Evolutionary conservation across 495 filamentous ascomycete species (phyloP).

Genomic region (Arthonia radiata): DNA sequence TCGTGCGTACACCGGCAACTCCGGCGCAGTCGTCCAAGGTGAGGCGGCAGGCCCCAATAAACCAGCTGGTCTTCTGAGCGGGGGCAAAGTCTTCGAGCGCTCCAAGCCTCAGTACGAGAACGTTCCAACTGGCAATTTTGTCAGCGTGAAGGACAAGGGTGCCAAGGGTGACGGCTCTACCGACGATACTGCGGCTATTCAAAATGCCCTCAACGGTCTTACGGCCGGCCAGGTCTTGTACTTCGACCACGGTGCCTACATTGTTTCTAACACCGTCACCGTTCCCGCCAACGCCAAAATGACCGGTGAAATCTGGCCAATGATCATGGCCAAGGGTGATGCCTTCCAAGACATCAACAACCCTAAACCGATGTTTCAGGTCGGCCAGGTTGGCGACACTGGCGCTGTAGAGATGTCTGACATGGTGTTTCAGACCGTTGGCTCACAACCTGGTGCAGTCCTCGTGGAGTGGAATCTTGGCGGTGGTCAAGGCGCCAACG

Average conservation of each 20-base stretch:
- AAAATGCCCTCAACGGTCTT: conserved; percentile 40
- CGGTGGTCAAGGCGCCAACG: conserved; percentile 28
- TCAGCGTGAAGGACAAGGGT: conserved; percentile 51
- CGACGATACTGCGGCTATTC: conserved; percentile 47
- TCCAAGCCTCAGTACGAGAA: conserved; percentile 43
- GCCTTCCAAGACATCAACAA: conserved; percentile 46
- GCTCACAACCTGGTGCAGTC: conserved; percentile 59
- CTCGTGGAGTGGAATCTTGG: conserved; percentile 80
- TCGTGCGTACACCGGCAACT: conserved; percentile 31
- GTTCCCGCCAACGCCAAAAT: conserved; percentile 59
- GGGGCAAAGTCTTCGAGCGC: conserved; percentile 33
- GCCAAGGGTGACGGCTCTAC: conserved; percentile 54
- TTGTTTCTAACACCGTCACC: conserved; percentile 61
- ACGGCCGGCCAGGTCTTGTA: conserved; percentile 44
- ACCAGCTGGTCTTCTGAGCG: conserved; percentile 28
- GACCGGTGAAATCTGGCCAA: conserved; percentile 59
- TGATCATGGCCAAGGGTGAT: conserved; percentile 52
- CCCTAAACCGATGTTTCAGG: conserved; percentile 46
- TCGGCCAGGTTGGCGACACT: conserved; percentile 53
- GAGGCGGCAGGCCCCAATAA: conserved; percentile 24
- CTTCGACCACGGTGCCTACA: conserved; percentile 79
- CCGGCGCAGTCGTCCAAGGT: conserved; percentile 23
- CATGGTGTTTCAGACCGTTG: conserved; percentile 56
- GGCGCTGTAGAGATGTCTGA: conserved; percentile 69
- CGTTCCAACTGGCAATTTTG: conserved; percentile 24